Percentiles rank a stretch among this genome's conserved stretches.
Evolutionary conservation across 2,329 filamentous ascomycete genomes (phyloP).

Genomic region (Herpotrichia juniperi): DNA sequence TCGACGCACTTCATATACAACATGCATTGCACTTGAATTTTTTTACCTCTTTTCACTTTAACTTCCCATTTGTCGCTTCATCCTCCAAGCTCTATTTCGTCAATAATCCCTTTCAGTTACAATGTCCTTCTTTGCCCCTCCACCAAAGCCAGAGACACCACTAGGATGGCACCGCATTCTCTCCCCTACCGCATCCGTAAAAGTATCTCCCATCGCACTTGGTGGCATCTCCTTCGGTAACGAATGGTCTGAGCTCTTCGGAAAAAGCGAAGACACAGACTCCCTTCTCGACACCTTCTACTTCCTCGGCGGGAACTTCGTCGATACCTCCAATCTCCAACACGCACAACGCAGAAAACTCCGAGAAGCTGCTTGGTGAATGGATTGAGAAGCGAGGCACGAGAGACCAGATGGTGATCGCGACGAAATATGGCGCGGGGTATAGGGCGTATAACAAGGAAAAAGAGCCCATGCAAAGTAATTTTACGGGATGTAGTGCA

Average conservation of each 20-base stretch:
- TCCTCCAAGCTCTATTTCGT: too few species aligned
- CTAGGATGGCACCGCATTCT: constrained; percentile 58
- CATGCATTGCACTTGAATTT: too few species aligned
- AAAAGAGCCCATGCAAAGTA: constrained; percentile 22
- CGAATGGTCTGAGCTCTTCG: constrained; percentile 42
- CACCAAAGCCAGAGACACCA: too few species aligned
- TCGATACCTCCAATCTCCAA: constrained; percentile 54
- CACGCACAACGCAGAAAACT: constrained; percentile 43
- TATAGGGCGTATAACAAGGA: constrained; percentile 7
- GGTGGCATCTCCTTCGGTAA: constrained; percentile 59
- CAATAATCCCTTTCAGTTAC: too few species aligned
- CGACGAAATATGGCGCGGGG: constrained; percentile 43
- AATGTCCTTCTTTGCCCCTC: too few species aligned
- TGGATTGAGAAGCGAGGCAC: constrained; percentile 46
- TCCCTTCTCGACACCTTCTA: constrained; percentile 56
- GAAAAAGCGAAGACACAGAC: constrained; percentile 53
- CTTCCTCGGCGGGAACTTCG: constrained; percentile 58
- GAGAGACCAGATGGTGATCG: constrained; percentile 46
- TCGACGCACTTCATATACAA: too few species aligned
- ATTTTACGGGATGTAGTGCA: constrained; percentile 28
- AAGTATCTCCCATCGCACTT: constrained; percentile 57
- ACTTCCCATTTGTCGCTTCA: too few species aligned
- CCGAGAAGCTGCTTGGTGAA: constrained; percentile 48
- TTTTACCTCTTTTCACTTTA: too few species aligned
- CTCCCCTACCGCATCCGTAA: constrained; percentile 55